Base-by-base conservation (phyloP, 768 basidiomycete species). In the Agrocybe praecox region DNA sequence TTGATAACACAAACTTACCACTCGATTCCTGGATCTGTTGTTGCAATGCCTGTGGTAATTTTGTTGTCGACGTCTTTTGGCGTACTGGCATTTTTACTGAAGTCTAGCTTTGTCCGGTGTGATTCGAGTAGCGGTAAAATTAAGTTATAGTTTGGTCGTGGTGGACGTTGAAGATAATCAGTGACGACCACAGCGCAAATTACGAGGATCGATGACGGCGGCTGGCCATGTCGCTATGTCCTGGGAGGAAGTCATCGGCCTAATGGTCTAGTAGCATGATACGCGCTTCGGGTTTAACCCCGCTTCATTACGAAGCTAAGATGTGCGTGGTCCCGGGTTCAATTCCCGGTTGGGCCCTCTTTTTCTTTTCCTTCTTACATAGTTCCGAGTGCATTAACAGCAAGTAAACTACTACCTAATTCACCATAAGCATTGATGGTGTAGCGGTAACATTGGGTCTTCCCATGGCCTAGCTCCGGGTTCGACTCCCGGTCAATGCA, bases 401-500 rank as follows among this genome's bases (percentile, higher is more conserved):
- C 33, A 34, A n/a, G n/a, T n/a, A n/a, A n/a, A n/a, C n/a, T n/a
- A n/a, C n/a, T n/a, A n/a, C n/a, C n/a, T n/a, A n/a, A n/a, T n/a
- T n/a, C n/a, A n/a, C n/a, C n/a, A n/a, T n/a, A 42, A 21, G 61
- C 53, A 59, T 56, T 59, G 51, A 56, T 53, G 62, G 58, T 63
- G 62, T 60, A 60, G 62, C 56, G 59, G 62, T 60, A 60, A 63
- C 88, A 88, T 89, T 87, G 85, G 84, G 85, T 87, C 86, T 89
- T 89, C 88, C 87, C 88, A 89, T 74, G 78, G 78, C 77, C 75
- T 78, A 76, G 78, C 76, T 70, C 76, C 77, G 78, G 77, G 78
- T 80, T 80, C 78, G 52, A 53, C 52, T 53, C 52, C 52, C 52
- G 52, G 52, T 52, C 56, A 62, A 58, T 58, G 60, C 60, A 58